phyloP scores from a whole-genome alignment of 2,329 filamentous ascomycete species.

The Lachnellula occidentalis region DNA sequence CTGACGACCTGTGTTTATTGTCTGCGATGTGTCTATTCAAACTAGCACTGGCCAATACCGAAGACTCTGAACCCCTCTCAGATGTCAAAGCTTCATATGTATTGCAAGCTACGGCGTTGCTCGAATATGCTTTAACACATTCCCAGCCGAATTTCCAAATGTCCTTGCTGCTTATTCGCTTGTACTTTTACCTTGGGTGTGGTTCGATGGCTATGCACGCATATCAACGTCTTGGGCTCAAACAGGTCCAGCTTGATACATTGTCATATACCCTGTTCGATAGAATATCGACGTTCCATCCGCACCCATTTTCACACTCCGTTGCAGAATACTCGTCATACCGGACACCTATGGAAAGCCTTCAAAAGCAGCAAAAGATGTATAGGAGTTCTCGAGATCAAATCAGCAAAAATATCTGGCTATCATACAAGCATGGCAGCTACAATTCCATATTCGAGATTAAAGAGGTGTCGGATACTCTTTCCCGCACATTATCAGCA shows the following conservation, averaged over 20 bases:
- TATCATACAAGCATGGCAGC: conserved; percentile 29
- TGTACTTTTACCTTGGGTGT: conserved; percentile 35
- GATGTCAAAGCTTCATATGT: conserved; percentile 16
- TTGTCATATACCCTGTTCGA: conserved; percentile 35
- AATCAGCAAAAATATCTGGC: conserved; percentile 27
- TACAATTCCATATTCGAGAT: conserved; percentile 32
- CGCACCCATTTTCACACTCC: conserved; percentile 25
- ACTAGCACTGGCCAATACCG: conserved; percentile 14
- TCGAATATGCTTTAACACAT: conserved; percentile 29
- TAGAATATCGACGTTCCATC: conserved; percentile 35
- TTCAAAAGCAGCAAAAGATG: conserved; percentile 27
- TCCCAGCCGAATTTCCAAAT: conserved; percentile 37
- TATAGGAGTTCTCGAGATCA: conserved; percentile 22
- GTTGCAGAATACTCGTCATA: conserved; percentile 13
- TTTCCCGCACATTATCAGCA: conserved; percentile 22
- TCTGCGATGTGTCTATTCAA: conserved; percentile 30
- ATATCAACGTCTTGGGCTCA: conserved; percentile 34
- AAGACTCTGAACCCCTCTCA: conserved; percentile 9
- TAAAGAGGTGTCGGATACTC: conserved; percentile 24
- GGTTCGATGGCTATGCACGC: conserved; percentile 33
- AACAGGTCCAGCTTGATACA: conserved; percentile 38
- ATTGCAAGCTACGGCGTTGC: conserved; percentile 28
- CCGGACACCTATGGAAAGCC: conserved; percentile 19
- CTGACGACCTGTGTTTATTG: conserved; percentile 30
- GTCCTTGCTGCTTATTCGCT: conserved; percentile 32